Conservation (phyloP, 176 grass and related monocot genomes). For the Oryza glaberrima region DNA sequence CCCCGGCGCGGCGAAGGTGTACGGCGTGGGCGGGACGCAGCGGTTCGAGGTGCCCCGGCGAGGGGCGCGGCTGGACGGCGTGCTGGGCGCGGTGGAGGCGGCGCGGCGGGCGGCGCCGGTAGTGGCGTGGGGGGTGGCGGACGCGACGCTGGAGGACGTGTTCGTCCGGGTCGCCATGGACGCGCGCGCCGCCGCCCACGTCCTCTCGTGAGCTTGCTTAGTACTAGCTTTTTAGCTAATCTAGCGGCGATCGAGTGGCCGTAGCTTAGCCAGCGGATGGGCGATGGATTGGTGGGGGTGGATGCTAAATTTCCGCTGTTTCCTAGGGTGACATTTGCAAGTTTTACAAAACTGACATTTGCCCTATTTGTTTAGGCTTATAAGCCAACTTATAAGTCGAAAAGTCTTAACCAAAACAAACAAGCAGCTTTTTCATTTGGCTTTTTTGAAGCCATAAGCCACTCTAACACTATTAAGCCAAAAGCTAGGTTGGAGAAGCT, state of each 20-base stretch:
- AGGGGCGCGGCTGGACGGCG: slow-evolving; percentile 49
- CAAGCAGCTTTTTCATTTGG: too few species aligned
- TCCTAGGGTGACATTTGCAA: background rate
- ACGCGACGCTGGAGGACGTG: slow-evolving; percentile 84
- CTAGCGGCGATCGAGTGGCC: slow-evolving; percentile 1
- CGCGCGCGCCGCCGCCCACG: slow-evolving; percentile 55
- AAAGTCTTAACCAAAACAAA: too few species aligned
- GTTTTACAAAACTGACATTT: background rate
- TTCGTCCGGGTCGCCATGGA: slow-evolving; percentile 88
- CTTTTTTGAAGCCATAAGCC: too few species aligned
- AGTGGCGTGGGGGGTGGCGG: slow-evolving; percentile 78
- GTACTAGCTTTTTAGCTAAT: background rate
- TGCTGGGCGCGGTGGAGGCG: slow-evolving; percentile 66
- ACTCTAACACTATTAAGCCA: too few species aligned
- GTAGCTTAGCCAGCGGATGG: background rate
- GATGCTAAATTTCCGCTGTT: background rate
- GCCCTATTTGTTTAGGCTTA: too few species aligned
- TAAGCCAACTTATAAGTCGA: too few species aligned
- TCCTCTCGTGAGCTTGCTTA: slow-evolving; percentile 39
- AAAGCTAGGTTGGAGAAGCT: too few species aligned
- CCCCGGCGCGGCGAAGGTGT: slow-evolving; percentile 55
- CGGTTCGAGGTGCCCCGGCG: slow-evolving; percentile 72
- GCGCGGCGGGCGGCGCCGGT: slow-evolving; percentile 56
- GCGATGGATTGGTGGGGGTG: too few species aligned
- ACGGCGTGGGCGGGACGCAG: slow-evolving; percentile 79